These are phyloP conservation scores for Pseudogymnoascus sp. DNA, from an alignment of 2,329 filamentous ascomycete species.

Conservation along the genomic window DNA sequence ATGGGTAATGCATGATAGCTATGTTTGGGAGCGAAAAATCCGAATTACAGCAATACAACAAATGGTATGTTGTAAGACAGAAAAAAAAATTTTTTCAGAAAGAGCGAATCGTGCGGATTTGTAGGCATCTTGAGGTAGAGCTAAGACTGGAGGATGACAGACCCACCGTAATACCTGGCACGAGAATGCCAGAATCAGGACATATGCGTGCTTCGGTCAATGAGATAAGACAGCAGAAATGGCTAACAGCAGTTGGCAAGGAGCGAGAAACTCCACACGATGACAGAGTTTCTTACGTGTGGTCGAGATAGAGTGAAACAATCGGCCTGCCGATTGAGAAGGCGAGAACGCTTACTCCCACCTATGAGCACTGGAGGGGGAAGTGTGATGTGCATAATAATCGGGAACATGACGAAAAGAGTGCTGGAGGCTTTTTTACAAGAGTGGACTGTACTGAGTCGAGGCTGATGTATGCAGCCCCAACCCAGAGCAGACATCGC, in stretches of 20 bases:
- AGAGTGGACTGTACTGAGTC: neutral
- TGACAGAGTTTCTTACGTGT: neutral
- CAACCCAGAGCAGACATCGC: neutral
- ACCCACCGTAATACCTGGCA: neutral
- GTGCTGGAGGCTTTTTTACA: neutral
- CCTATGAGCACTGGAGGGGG: neutral
- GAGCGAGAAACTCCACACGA: neutral
- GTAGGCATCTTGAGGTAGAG: neutral
- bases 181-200: neutral
- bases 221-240: neutral
- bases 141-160: neutral
- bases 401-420: neutral
- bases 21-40: conserved; percentile 5
- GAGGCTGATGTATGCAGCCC: neutral
- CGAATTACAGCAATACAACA: neutral
- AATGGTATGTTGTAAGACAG: neutral
- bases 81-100: neutral
- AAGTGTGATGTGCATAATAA: neutral
- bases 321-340: neutral
- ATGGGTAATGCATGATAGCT: conserved; percentile 24
- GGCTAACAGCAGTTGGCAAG: neutral
- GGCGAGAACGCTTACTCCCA: neutral
- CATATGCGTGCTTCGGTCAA: neutral
- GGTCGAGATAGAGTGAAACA: neutral
- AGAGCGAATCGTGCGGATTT: neutral